Percentiles rank a stretch among this genome's conserved stretches.
Conservation (phyloP, 2,329 filamentous ascomycete genomes). For the Penicillium sp. region DNA sequence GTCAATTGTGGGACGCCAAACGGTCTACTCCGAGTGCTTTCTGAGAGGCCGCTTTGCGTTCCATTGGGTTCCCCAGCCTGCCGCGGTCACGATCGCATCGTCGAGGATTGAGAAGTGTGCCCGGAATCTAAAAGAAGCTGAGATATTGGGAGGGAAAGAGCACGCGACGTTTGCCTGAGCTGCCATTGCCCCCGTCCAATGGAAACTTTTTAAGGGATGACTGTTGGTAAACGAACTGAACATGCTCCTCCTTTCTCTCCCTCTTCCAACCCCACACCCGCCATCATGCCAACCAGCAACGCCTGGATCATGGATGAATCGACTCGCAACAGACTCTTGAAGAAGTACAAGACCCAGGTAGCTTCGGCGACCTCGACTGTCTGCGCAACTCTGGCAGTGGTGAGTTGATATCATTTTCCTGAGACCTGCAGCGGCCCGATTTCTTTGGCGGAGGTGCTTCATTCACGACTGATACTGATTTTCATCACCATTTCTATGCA, state of each 20-base stretch:
- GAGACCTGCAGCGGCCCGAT: too few species aligned
- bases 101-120: not conserved
- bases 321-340: slow-evolving; percentile 49
- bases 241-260: slow-evolving; percentile 46
- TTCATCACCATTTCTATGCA: slow-evolving; percentile 20
- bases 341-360: slow-evolving; percentile 52
- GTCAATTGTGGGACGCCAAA: slow-evolving; percentile 55
- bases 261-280: slow-evolving; percentile 38
- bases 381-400: slow-evolving; percentile 51
- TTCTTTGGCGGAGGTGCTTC: not conserved
- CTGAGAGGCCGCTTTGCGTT: slow-evolving; percentile 57
- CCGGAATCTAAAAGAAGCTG: not conserved
- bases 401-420: slow-evolving; percentile 31
- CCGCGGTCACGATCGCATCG: slow-evolving; percentile 13
- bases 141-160: not conserved
- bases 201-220: slow-evolving; percentile 42
- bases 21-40: slow-evolving; percentile 49
- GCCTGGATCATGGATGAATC: slow-evolving; percentile 45
- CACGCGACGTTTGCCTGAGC: not conserved
- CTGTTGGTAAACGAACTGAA: slow-evolving; percentile 44
- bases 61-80: slow-evolving; percentile 54
- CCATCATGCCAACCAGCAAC: slow-evolving; percentile 37
- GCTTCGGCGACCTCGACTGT: slow-evolving; percentile 51
- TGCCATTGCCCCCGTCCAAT: slow-evolving; percentile 26
- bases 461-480: slow-evolving; percentile 19